Percentiles rank a stretch among this genome's conserved stretches.
Conservation (phyloP, 2,329 filamentous ascomycete genomes). For the Diaporthe caulivora region DNA sequence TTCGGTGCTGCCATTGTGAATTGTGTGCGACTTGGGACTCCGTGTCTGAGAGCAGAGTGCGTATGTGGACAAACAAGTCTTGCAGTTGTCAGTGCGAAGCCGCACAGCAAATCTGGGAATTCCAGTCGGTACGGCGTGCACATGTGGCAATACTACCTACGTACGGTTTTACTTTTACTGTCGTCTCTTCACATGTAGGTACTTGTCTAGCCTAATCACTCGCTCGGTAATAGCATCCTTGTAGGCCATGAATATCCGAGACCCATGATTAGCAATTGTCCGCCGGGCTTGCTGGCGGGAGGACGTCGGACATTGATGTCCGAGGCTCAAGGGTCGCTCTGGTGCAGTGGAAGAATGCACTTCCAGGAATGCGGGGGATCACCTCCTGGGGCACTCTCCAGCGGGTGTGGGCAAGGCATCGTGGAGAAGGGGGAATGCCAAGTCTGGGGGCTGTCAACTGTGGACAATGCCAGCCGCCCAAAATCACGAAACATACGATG, state of each 20-base stretch:
- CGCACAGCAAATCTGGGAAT: not conserved
- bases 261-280: not conserved
- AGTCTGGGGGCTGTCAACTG: not conserved
- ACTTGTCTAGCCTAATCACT: not conserved
- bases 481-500: not conserved
- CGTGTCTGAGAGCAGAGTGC: not conserved
- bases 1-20: not conserved
- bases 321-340: not conserved
- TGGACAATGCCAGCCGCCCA: not conserved
- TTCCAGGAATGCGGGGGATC: not conserved
- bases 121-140: not conserved
- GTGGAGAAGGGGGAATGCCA: conserved; percentile 6
- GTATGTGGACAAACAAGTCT: not conserved
- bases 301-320: not conserved
- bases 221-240: not conserved
- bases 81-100: not conserved
- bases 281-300: not conserved
- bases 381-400: not conserved
- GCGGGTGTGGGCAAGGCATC: not conserved
- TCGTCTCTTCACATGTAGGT: not conserved
- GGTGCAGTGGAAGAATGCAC: not conserved
- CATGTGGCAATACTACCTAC: not conserved
- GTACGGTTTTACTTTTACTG: not conserved
- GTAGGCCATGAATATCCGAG: not conserved
- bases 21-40: not conserved